A percentile compares a stretch with the other conserved stretches of the same genome.
Evolutionary conservation across 2,329 filamentous ascomycete genomes (phyloP).

Genomic region (Apiospora pterosperma): DNA sequence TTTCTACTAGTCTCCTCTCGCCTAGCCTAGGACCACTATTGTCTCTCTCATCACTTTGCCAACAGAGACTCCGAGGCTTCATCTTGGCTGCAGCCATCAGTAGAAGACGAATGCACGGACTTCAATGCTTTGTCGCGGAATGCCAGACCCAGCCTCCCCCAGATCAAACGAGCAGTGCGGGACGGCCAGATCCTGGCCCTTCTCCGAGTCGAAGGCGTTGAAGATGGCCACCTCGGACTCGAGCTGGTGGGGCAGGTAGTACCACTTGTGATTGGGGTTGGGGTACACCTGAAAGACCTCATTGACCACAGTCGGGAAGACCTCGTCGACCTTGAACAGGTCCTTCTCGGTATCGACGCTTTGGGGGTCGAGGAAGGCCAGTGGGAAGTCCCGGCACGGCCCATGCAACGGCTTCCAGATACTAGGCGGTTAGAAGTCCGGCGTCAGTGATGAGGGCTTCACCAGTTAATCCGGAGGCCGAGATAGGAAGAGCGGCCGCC

Average conservation of each 20-base stretch:
- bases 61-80: too few species aligned
- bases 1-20: too few species aligned
- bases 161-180: slow-evolving; percentile 17
- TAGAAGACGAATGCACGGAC: slow-evolving; percentile 7
- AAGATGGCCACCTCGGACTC: slow-evolving; percentile 14
- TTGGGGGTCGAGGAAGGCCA: slow-evolving; percentile 14
- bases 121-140: slow-evolving; percentile 1
- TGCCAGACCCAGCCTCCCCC: slow-evolving; percentile 5
- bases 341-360: slow-evolving; percentile 12
- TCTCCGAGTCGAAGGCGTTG: slow-evolving; percentile 12
- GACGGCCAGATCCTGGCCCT: slow-evolving; percentile 12
- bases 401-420: slow-evolving; percentile 16
- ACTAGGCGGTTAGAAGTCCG: too few species aligned
- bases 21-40: too few species aligned
- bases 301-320: slow-evolving; percentile 17
- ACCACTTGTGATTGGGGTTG: slow-evolving; percentile 15
- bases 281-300: slow-evolving; percentile 15
- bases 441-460: too few species aligned
- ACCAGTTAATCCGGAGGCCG: too few species aligned
- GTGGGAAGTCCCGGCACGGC: slow-evolving; percentile 14
- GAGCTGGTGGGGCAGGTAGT: slow-evolving; percentile 15
- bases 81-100: too few species aligned
- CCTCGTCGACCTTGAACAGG: slow-evolving; percentile 15
- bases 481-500: too few species aligned
- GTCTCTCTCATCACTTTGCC: too few species aligned